Percentiles rank a stretch among this genome's conserved stretches.
Evolutionary conservation across 495 filamentous ascomycete genomes (phyloP).

Genomic region (Neurospora sp.): DNA sequence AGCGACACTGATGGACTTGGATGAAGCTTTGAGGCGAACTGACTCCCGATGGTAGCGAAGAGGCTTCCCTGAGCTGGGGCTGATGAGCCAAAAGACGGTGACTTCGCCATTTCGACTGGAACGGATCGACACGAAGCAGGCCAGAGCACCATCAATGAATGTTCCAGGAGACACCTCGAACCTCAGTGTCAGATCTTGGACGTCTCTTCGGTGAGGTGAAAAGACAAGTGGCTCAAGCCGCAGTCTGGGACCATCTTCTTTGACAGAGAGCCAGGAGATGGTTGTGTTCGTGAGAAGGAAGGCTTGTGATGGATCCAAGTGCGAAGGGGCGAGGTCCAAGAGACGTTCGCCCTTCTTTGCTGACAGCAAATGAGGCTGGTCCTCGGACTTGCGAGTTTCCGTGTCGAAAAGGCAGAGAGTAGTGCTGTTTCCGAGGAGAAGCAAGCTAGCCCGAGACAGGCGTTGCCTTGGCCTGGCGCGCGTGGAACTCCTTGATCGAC

Average conservation of each 20-base stretch:
- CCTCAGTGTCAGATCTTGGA: slow-evolving; percentile 23
- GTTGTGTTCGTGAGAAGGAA: slow-evolving; percentile 45
- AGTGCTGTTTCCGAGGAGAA: slow-evolving; percentile 13
- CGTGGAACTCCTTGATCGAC: neutral
- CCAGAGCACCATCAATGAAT: slow-evolving; percentile 8
- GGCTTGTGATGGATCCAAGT: slow-evolving; percentile 35
- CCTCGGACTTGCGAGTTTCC: neutral
- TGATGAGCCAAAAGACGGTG: slow-evolving; percentile 20
- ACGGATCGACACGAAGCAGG: slow-evolving; percentile 19
- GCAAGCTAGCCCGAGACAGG: neutral
- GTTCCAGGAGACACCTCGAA: slow-evolving; percentile 20
- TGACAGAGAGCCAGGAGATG: slow-evolving; percentile 22
- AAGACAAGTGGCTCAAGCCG: slow-evolving; percentile 22
- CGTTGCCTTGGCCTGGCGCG: neutral
- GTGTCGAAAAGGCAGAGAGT: slow-evolving; percentile 13
- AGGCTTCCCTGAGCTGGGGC: slow-evolving; percentile 10
- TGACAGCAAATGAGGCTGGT: neutral
- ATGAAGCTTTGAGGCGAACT: slow-evolving; percentile 5
- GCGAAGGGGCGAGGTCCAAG: slow-evolving; percentile 40
- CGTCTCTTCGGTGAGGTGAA: slow-evolving; percentile 37
- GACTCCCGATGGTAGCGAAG: slow-evolving; percentile 12
- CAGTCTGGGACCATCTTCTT: slow-evolving; percentile 3
- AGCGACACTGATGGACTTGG: slow-evolving; percentile 9
- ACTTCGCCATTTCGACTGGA: slow-evolving; percentile 12
- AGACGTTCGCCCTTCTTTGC: slow-evolving; percentile 29